These are phyloP conservation scores for Russula ochroleuca DNA, from an alignment of 768 basidiomycete species.

Conservation along the genomic window DNA sequence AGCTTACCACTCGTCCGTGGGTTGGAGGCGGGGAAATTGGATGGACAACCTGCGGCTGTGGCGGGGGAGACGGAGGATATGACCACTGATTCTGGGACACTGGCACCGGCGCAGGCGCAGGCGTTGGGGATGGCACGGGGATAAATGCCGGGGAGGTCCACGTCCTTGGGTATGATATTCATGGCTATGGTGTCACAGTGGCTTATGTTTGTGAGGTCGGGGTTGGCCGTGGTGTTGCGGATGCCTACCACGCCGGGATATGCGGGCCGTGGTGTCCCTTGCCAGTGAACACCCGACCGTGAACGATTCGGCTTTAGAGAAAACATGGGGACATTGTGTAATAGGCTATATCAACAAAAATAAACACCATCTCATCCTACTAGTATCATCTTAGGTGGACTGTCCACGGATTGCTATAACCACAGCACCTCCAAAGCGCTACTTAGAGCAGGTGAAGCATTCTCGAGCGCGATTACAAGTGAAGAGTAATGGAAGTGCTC, in stretches of 20 bases:
- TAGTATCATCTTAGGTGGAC: too few relatives aligned
- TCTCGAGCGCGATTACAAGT: slow-evolving; percentile 76
- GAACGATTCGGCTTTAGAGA: too few relatives aligned
- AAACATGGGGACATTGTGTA: too few relatives aligned
- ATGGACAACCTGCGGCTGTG: background rate
- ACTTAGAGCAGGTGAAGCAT: slow-evolving; percentile 63
- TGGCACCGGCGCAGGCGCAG: background rate
- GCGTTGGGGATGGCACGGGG: background rate
- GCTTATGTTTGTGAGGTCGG: slow-evolving; percentile 25
- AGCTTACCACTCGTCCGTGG: slow-evolving; percentile 23
- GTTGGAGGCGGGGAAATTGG: slow-evolving; percentile 6
- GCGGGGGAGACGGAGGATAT: background rate
- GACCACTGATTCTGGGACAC: slow-evolving; percentile 7
- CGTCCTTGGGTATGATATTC: slow-evolving; percentile 24
- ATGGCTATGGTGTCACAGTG: slow-evolving; percentile 26
- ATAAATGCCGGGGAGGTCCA: background rate
- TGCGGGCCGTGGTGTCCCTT: too few relatives aligned
- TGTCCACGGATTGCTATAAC: too few relatives aligned
- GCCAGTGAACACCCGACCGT: too few relatives aligned
- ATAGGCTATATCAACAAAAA: slow-evolving; percentile 57
- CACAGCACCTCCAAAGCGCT: slow-evolving; percentile 79
- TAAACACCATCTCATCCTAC: too few relatives aligned
- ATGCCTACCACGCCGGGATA: too few relatives aligned
- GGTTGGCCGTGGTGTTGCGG: slow-evolving; percentile 24
- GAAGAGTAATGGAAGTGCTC: slow-evolving; percentile 75